These are phyloP conservation scores for Aspergillus sergii DNA, from an alignment of 2,329 filamentous ascomycete species.

Conservation along the genomic window DNA sequence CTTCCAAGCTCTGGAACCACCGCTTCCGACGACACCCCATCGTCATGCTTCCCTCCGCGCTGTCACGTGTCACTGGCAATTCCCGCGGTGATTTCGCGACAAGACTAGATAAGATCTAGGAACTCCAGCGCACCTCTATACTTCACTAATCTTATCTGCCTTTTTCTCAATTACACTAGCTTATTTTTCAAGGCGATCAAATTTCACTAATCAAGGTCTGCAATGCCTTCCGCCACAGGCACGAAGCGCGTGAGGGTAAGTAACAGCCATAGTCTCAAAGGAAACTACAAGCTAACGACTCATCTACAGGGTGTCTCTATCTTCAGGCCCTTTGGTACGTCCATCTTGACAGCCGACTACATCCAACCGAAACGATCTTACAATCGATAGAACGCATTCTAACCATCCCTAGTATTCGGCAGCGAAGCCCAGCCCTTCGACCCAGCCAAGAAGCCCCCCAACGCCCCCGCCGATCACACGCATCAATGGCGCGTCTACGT, in stretches of 20 bases:
- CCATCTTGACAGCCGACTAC: slow-evolving; percentile 5
- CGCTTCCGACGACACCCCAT: slow-evolving; percentile 21
- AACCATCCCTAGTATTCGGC: slow-evolving; percentile 65
- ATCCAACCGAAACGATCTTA: not conserved
- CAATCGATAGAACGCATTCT: not conserved
- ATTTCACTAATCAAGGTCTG: slow-evolving; percentile 4
- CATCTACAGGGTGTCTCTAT: slow-evolving; percentile 46
- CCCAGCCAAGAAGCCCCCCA: slow-evolving; percentile 72
- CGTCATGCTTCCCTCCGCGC: slow-evolving; percentile 22
- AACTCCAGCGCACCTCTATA: not conserved
- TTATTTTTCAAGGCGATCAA: not conserved
- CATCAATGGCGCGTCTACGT: slow-evolving; percentile 97
- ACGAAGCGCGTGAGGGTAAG: slow-evolving; percentile 57
- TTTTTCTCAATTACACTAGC: not conserved
- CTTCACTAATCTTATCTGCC: not conserved
- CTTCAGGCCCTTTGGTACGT: slow-evolving; percentile 50
- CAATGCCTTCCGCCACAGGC: slow-evolving; percentile 57
- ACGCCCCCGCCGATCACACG: slow-evolving; percentile 85
- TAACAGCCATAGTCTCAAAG: slow-evolving; percentile 4
- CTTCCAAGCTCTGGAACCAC: slow-evolving; percentile 9
- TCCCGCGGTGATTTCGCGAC: slow-evolving; percentile 8
- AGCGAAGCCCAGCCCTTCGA: slow-evolving; percentile 79
- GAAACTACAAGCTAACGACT: slow-evolving; percentile 23
- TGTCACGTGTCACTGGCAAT: slow-evolving; percentile 28
- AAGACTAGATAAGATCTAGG: not conserved